Percentiles rank a stretch among this genome's conserved stretches.
phyloP scores from a whole-genome alignment of 169 alveolate species.

The Pseudocohnilembus persalinus region DNA sequence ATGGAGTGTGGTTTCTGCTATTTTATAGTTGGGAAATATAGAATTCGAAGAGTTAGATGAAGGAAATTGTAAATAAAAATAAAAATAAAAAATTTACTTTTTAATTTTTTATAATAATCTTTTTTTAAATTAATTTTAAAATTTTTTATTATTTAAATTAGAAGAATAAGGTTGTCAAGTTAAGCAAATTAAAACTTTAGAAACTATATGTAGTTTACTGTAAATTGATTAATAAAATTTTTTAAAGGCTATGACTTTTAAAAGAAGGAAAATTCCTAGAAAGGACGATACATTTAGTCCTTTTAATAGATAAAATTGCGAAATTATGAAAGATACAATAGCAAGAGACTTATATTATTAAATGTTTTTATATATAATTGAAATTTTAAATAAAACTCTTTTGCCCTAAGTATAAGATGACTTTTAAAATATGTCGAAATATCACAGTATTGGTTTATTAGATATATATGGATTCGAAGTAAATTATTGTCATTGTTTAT shows the following conservation, averaged over 20 bases:
- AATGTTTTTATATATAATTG: conserved; percentile 57
- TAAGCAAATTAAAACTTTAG: conserved; percentile 52
- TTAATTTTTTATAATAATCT: no score
- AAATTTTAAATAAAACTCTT: conserved; percentile 46
- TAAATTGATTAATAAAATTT: conserved; percentile 52
- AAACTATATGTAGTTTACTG: conserved; percentile 63
- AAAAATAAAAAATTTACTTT: background rate
- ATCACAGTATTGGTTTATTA: conserved; percentile 93
- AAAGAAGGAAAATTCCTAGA: conserved; percentile 37
- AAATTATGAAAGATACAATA: conserved; percentile 49
- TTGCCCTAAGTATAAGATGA: conserved; percentile 18
- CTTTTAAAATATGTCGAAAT: conserved; percentile 9
- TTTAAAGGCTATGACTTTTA: conserved; percentile 62
- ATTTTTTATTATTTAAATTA: background rate
- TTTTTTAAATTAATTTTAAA: no score
- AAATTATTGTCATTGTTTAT: no score
- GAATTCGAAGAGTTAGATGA: conserved; percentile 83
- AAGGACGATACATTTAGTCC: conserved; percentile 46
- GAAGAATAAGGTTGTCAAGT: conserved; percentile 31
- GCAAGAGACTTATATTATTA: conserved; percentile 61
- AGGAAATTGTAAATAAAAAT: conserved; percentile 8
- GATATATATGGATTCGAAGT: conserved; percentile 99
- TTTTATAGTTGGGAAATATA: conserved; percentile 96
- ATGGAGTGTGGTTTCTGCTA: conserved; percentile 89
- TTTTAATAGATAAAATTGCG: conserved; percentile 38